These are phyloP conservation scores for Podospora australis DNA, from an alignment of 495 filamentous ascomycete species.

Conservation along the genomic window DNA sequence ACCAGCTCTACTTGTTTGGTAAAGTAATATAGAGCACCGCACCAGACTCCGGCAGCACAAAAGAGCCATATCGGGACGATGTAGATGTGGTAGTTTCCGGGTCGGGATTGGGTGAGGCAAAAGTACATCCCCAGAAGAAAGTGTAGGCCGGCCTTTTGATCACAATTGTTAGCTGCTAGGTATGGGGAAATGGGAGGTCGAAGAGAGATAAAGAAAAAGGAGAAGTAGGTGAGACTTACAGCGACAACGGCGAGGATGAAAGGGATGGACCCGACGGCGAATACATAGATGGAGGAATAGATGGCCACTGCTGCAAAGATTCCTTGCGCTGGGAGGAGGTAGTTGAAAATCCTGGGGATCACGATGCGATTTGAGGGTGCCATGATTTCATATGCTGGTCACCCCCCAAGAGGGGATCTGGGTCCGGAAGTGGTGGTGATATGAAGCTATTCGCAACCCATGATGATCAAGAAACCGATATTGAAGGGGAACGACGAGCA, in stretches of 20 bases:
- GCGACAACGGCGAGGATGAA: constrained; percentile 21
- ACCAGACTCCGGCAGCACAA: constrained; percentile 17
- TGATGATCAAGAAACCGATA: no score
- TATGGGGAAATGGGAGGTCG: not conserved
- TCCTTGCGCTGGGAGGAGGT: constrained; percentile 19
- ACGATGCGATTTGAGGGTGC: not conserved
- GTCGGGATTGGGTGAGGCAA: constrained; percentile 8
- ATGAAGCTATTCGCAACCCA: not conserved
- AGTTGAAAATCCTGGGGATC: constrained; percentile 16
- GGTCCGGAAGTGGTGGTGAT: not conserved
- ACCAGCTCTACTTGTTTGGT: constrained; percentile 5
- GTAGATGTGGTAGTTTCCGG: constrained; percentile 6
- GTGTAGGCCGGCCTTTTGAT: constrained; percentile 16
- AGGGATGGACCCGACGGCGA: constrained; percentile 10
- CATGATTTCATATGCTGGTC: not conserved
- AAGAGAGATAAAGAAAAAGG: not conserved
- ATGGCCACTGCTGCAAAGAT: constrained; percentile 16
- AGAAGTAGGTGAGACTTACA: constrained; percentile 8
- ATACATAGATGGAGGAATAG: constrained; percentile 21
- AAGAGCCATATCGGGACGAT: constrained; percentile 7
- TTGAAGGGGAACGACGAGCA: no score
- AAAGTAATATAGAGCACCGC: constrained; percentile 16
- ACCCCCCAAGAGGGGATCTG: not conserved
- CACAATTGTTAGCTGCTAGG: no score
- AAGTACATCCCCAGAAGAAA: constrained; percentile 18